A percentile compares a stretch with the other conserved stretches of the same genome.
These are phyloP conservation scores for fission yeast (Schizosaccharomyces pombe) DNA, from an alignment of 805 yeast species.

Conservation along the genomic window DNA sequence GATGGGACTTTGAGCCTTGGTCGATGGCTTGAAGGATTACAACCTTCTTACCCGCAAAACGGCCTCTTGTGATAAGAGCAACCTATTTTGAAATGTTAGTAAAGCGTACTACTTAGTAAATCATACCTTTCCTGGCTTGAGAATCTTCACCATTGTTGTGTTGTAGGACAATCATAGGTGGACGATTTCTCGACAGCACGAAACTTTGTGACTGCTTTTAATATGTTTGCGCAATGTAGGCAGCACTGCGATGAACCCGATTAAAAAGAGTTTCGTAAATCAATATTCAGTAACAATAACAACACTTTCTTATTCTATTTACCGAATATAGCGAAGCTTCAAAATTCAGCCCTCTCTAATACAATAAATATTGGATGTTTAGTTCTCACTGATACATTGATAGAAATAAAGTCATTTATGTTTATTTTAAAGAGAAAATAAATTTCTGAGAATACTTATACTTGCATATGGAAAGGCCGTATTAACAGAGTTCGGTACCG, in stretches of 20 bases:
- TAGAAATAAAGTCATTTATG: no score
- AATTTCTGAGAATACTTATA: no score
- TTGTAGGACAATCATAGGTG: not conserved
- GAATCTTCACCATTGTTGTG: constrained; percentile 5
- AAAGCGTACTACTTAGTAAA: not conserved
- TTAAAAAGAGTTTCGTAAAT: not conserved
- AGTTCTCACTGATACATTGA: no score
- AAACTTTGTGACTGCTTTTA: constrained; percentile 4
- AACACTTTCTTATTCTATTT: no score
- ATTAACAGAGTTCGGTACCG: no score
- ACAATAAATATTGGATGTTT: no score
- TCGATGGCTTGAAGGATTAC: constrained; percentile 96
- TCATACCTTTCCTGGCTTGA: constrained; percentile 24
- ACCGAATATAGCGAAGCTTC: no score
- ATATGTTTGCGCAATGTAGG: not conserved
- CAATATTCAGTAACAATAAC: no score
- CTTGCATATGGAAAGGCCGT: no score
- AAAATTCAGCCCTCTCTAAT: no score
- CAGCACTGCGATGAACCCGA: not conserved
- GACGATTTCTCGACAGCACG: not conserved
- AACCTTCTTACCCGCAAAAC: constrained; percentile 99
- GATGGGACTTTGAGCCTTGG: constrained; percentile 95
- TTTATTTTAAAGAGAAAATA: no score
- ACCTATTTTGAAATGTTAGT: not conserved
- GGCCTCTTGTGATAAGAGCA: constrained; percentile 89